These are phyloP conservation scores for Tetradesmus obliquus DNA, from an alignment of 139 green algal genomes.

Conservation along the genomic window DNA sequence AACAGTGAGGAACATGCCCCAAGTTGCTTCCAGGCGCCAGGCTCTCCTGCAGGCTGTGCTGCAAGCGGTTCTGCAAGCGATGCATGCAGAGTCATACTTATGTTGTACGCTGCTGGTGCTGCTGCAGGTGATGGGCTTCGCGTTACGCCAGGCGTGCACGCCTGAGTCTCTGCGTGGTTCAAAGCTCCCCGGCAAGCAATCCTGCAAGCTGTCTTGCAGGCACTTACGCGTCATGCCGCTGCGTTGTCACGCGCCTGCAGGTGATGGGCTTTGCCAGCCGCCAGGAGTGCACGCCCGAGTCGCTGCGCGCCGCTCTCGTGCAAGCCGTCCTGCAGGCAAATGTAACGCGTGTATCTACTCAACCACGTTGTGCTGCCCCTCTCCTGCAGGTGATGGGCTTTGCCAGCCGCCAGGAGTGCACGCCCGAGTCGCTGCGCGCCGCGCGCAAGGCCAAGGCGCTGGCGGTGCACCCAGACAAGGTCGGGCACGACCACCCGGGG, in stretches of 20 bases:
- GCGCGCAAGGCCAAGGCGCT: not conserved
- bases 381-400: constrained; percentile 25
- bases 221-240: not conserved
- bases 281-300: not conserved
- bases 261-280: not conserved
- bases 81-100: no score
- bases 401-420: not conserved
- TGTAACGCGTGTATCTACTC: not conserved
- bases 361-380: not conserved
- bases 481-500: constrained; percentile 26
- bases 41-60: no score
- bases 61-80: no score
- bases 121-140: not conserved
- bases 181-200: no score
- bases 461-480: constrained; percentile 31
- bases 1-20: no score
- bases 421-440: not conserved
- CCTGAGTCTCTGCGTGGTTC: no score
- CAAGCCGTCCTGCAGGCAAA: not conserved
- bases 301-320: not conserved
- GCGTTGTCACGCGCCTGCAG: not conserved
- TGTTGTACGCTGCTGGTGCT: no score
- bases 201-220: no score
- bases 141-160: not conserved
- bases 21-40: no score